Conservation (phyloP, 192 early-diverging fungal genomes). For the Backusella macrospora region DNA sequence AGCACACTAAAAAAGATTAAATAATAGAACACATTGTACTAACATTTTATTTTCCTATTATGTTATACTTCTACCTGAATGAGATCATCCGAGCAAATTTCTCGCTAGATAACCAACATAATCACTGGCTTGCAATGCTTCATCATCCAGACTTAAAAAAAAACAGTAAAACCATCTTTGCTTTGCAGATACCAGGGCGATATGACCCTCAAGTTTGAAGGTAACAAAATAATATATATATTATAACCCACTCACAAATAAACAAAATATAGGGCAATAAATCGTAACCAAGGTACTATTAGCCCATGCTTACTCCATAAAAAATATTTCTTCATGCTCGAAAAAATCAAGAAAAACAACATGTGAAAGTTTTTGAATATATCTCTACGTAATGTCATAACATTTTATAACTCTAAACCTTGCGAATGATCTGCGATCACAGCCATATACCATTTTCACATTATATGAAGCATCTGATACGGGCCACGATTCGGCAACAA, state of each 20-base stretch:
- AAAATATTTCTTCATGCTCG: too few species aligned
- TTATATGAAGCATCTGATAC: constrained; percentile 16
- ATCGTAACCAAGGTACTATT: too few species aligned
- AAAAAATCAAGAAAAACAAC: too few species aligned
- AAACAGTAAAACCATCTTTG: constrained; percentile 3
- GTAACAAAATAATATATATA: background rate
- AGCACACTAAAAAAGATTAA: background rate
- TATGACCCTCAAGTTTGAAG: constrained; percentile 14
- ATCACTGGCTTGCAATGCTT: constrained; percentile 1
- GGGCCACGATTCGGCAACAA: constrained; percentile 15
- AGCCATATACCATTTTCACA: constrained; percentile 24
- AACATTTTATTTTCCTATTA: background rate
- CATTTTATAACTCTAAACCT: constrained; percentile 14
- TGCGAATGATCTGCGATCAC: constrained; percentile 21
- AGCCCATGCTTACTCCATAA: too few species aligned
- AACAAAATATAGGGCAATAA: too few species aligned
- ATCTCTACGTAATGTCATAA: constrained; percentile 16
- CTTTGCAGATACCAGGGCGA: constrained; percentile 2
- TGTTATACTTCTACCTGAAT: background rate
- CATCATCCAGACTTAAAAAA: constrained; percentile 10
- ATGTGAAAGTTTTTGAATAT: too few species aligned
- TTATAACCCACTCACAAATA: background rate
- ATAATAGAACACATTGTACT: constrained; percentile 6
- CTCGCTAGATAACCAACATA: background rate
- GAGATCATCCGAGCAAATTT: background rate